Evolutionary conservation across 2,329 filamentous ascomycete species (phyloP), one percentile per base, ranked within the genome.

Genomic region (Tympanopsis confertula): DNA sequence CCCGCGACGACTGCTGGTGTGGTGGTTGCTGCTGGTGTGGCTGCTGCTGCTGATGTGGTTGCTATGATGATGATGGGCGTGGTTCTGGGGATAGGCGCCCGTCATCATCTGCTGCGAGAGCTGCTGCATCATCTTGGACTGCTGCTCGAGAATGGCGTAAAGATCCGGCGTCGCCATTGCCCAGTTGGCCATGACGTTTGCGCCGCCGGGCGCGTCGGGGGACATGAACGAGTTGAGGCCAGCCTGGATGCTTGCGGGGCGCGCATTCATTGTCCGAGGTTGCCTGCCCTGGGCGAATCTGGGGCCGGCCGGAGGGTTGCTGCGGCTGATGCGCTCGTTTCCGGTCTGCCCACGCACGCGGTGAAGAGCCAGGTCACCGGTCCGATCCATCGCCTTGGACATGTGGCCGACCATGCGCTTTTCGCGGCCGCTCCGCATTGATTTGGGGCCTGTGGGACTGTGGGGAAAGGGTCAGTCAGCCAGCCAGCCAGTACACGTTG

Each of bases 121-220:
- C 26, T n/a, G 22, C 19, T 20, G 22, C 13, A 19, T 28, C 19
- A 17, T 14, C 36, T 15, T 38, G 18, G 13, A 38, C n/a, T 13
- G 37, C 35, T n/a, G 15, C 35, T 17, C 19, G 35, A 15, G 28
- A 20, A 3, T 45, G 42, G 13, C 33, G 37, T 5, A 17, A 18
- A 13, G 14, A 19, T 5, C 29, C 36, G 20, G 22, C 7, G 22
- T 10, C 22, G 22, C 7, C 22, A 26, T n/a, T 10, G 22, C 22
- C 22, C 22, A 26, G 22, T 26, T n/a, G 22, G 22, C 7, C 22
- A 26, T 26, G 22, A 7, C 22, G 22, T 26, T 26, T n/a, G n/a
- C 7, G 22, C 22, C 22, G 22, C 7, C n/a, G 7, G 22, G 22
- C 22, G 22, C 22, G 7, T 7, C 7, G 7, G 7, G 7, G 7